These are phyloP conservation scores for Yamadazyma tumulicola DNA, from an alignment of 805 yeast species.

Conservation along the genomic window DNA sequence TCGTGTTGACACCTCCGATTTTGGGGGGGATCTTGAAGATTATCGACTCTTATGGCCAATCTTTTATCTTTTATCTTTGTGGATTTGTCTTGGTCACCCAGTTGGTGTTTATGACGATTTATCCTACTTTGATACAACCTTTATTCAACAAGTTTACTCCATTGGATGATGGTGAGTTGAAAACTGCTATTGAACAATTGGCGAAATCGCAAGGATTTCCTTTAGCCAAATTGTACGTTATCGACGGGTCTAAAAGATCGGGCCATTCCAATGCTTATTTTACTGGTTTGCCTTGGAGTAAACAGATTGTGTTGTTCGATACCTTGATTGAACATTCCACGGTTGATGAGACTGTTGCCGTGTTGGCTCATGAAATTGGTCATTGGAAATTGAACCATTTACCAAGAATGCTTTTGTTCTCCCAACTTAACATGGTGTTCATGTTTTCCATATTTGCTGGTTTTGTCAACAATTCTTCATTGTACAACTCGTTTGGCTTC, in stretches of 20 bases:
- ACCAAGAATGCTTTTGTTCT: slow-evolving; percentile 63
- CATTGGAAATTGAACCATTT: slow-evolving; percentile 95
- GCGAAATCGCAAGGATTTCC: slow-evolving; percentile 82
- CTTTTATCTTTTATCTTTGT: slow-evolving; percentile 79
- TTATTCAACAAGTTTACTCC: slow-evolving; percentile 89
- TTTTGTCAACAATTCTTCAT: slow-evolving; percentile 73
- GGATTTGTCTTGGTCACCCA: slow-evolving; percentile 68
- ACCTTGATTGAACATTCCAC: slow-evolving; percentile 81
- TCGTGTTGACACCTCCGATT: slow-evolving; percentile 67
- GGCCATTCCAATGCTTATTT: slow-evolving; percentile 97
- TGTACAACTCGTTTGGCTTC: slow-evolving; percentile 80
- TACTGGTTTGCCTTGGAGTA: slow-evolving; percentile 94
- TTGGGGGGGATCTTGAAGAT: slow-evolving; percentile 75
- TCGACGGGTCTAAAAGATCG: slow-evolving; percentile 96
- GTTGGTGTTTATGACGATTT: slow-evolving; percentile 67
- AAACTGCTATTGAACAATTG: slow-evolving; percentile 72
- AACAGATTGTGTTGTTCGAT: slow-evolving; percentile 91
- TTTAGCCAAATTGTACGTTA: slow-evolving; percentile 75
- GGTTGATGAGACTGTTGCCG: slow-evolving; percentile 82
- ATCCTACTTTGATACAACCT: slow-evolving; percentile 87
- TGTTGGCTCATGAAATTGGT: slow-evolving; percentile 97
- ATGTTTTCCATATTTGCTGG: slow-evolving; percentile 74
- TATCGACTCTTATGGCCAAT: slow-evolving; percentile 73
- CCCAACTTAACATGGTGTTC: slow-evolving; percentile 61
- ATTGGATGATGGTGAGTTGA: slow-evolving; percentile 84